Percentiles rank a stretch among this genome's conserved stretches.
Conservation (phyloP, 23 red algal species). For the Agarophyton chilense region DNA sequence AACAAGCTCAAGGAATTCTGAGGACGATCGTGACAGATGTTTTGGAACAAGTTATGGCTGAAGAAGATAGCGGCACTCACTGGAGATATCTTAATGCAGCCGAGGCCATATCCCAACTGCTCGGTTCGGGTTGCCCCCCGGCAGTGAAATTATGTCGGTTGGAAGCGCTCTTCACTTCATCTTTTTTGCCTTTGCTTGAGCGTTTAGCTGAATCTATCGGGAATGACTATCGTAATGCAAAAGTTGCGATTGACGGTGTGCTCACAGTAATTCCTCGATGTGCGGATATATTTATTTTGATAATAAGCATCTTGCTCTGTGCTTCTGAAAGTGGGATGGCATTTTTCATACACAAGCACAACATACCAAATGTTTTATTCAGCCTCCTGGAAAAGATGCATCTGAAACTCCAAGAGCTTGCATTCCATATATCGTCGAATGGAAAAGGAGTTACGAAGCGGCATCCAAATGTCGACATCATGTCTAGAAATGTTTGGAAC, state of each 20-base stretch:
- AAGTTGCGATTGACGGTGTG: background rate
- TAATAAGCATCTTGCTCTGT: conserved; percentile 36
- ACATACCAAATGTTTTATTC: conserved; percentile 8
- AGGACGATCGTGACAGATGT: conserved; percentile 2
- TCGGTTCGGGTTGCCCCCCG: conserved; percentile 20
- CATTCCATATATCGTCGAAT: background rate
- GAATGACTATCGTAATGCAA: conserved; percentile 11
- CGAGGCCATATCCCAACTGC: conserved; percentile 38
- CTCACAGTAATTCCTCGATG: background rate
- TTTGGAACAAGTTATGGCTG: conserved; percentile 12
- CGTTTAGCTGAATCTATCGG: background rate
- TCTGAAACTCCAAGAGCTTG: conserved; percentile 1
- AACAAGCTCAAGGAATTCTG: conserved; percentile 6
- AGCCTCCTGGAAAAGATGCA: conserved; percentile 28
- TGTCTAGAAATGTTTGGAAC: conserved; percentile 46
- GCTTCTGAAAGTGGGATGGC: conserved; percentile 18
- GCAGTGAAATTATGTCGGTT: conserved; percentile 16
- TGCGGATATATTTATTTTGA: conserved; percentile 25
- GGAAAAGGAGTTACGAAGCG: background rate
- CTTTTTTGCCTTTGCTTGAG: conserved; percentile 2
- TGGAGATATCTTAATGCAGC: conserved; percentile 59
- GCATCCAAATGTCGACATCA: conserved; percentile 7
- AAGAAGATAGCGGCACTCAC: background rate
- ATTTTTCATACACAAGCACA: conserved; percentile 1
- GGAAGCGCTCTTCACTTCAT: conserved; percentile 22